These are phyloP conservation scores for Setaria viridis DNA, from an alignment of 202 grass and related monocot genomes.

Conservation along the genomic window DNA sequence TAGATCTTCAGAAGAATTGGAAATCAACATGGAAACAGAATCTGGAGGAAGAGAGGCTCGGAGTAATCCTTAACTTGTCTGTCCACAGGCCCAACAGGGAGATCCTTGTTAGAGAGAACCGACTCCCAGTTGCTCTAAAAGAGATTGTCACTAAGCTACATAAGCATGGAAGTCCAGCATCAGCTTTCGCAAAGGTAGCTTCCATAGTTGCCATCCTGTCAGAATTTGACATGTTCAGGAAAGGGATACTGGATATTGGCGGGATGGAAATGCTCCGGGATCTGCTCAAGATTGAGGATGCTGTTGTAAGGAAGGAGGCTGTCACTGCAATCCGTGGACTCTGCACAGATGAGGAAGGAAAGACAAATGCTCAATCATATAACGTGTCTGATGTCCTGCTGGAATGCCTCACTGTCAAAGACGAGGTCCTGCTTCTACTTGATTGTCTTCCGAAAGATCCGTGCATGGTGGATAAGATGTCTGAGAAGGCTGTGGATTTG, in stretches of 20 bases:
- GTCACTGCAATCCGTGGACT: conserved; percentile 44
- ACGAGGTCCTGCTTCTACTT: conserved; percentile 48
- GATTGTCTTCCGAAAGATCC: conserved; percentile 30
- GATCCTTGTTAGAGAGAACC: conserved; percentile 36
- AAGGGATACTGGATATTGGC: conserved; percentile 29
- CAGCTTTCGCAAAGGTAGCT: conserved; percentile 39
- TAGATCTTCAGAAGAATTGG: conserved; percentile 51
- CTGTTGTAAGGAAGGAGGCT: conserved; percentile 45
- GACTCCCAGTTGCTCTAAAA: conserved; percentile 44
- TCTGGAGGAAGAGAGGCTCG: conserved; percentile 48
- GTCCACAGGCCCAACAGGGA: conserved; percentile 46
- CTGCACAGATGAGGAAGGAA: conserved; percentile 40
- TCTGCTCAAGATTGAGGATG: conserved; percentile 49
- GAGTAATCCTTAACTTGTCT: conserved; percentile 48
- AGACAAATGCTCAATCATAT: conserved; percentile 22
- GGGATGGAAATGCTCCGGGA: conserved; percentile 50
- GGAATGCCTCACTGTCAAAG: conserved; percentile 45
- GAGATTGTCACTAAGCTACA: conserved; percentile 1
- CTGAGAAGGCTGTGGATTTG: conserved; percentile 30
- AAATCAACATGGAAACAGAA: conserved; percentile 36
- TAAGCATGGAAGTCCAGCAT: conserved; percentile 15
- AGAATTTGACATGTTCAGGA: conserved; percentile 53
- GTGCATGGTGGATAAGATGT: conserved; percentile 28
- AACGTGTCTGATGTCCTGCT: conserved; percentile 41
- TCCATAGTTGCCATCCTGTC: conserved; percentile 45